phyloP scores from a whole-genome alignment of 1,284 basidiomycete species.

The Cryptococcus wingfieldii region DNA sequence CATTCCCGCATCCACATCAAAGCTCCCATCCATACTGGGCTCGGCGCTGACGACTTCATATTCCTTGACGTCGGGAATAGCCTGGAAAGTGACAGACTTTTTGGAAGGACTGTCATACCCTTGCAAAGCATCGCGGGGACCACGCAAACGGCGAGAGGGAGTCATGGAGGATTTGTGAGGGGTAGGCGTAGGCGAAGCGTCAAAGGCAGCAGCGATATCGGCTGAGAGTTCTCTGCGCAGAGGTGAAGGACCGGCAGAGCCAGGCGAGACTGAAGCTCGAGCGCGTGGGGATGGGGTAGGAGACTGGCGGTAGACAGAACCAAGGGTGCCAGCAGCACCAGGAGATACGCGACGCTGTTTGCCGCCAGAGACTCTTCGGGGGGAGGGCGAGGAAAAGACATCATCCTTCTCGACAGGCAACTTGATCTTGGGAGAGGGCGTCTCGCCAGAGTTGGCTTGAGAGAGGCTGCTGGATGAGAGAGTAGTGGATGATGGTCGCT shows the following conservation, averaged over 20 bases:
- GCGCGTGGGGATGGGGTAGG: conserved; percentile 31
- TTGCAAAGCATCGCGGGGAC: conserved; percentile 56
- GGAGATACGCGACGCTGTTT: conserved; percentile 29
- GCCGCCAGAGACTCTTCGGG: conserved; percentile 24
- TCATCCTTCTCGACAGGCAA: conserved; percentile 29
- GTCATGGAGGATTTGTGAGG: conserved; percentile 66
- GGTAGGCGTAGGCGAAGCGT: conserved; percentile 26
- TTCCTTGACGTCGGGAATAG: conserved; percentile 81
- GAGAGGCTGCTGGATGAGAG: conserved; percentile 16
- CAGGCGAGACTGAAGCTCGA: conserved; percentile 1
- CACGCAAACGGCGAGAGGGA: conserved; percentile 70
- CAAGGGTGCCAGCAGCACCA: conserved; percentile 6
- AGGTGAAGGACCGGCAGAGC: conserved; percentile 26
- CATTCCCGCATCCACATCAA: conserved; percentile 51
- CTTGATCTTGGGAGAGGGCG: conserved; percentile 16
- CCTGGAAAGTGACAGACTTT: conserved; percentile 80
- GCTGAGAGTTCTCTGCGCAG: conserved; percentile 18
- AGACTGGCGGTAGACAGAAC: conserved; percentile 20
- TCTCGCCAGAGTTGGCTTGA: conserved; percentile 9
- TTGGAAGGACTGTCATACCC: conserved; percentile 53
- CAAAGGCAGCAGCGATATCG: conserved; percentile 5
- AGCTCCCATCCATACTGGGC: conserved; percentile 52
- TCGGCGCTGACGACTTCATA: conserved; percentile 65
- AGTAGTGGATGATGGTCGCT: conserved; percentile 1
- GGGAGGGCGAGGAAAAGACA: conserved; percentile 37